Conservation (phyloP, 2,329 filamentous ascomycete genomes). For the Penicillium sp. region DNA sequence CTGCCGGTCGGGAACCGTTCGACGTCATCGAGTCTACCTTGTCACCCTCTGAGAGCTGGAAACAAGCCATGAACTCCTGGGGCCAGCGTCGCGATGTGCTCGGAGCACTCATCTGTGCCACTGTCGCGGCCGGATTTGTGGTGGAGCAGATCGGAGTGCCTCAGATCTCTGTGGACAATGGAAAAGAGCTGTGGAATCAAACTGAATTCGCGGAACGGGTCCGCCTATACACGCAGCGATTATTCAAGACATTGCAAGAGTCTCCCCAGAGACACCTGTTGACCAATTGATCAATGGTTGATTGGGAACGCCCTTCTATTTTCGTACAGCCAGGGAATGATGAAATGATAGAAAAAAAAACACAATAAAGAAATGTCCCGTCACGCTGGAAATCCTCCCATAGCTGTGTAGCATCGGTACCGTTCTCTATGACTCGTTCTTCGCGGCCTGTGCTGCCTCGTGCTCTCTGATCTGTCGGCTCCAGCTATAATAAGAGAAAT, state of each 20-base stretch:
- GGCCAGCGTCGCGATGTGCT: conserved; percentile 51
- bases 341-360: conserved; percentile 30
- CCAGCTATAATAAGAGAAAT: conserved; percentile 54
- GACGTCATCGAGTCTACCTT: conserved; percentile 32
- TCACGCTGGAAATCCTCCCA: conserved; percentile 26
- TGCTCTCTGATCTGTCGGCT: conserved; percentile 71
- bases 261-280: conserved; percentile 38
- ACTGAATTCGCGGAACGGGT: conserved; percentile 46
- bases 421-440: conserved; percentile 38
- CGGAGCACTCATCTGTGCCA: conserved; percentile 74
- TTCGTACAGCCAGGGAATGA: conserved; percentile 39
- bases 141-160: conserved; percentile 94
- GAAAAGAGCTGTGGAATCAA: conserved; percentile 47
- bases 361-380: conserved; percentile 27
- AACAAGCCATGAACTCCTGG: conserved; percentile 43
- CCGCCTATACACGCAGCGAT: conserved; percentile 45
- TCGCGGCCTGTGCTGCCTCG: conserved; percentile 54
- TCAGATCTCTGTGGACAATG: conserved; percentile 30
- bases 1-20: conserved; percentile 36
- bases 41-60: conserved; percentile 58
- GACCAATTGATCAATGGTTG: conserved; percentile 34
- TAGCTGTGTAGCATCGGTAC: conserved; percentile 15
- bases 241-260: conserved; percentile 42
- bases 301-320: conserved; percentile 40
- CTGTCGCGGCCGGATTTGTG: conserved; percentile 82